A percentile compares a stretch with the other conserved stretches of the same genome.
phyloP scores from a whole-genome alignment of 2,329 filamentous ascomycete genomes.

The Alternaria infectoria region DNA sequence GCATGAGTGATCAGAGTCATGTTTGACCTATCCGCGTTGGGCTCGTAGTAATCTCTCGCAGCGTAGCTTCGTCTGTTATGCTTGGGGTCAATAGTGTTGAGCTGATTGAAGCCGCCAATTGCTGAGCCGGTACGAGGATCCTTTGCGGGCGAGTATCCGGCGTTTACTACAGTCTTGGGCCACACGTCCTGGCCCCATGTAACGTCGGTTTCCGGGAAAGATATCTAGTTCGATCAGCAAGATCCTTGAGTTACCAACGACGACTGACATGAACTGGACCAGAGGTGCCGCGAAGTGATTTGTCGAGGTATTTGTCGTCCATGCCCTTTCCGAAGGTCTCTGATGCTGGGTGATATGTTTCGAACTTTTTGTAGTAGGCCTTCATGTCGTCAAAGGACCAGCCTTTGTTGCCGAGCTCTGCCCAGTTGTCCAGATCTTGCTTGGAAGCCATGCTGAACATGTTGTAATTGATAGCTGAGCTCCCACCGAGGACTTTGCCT shows the following conservation, averaged over 20 bases:
- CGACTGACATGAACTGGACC: conserved; percentile 33
- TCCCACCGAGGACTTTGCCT: conserved; percentile 48
- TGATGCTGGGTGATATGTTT: conserved; percentile 39
- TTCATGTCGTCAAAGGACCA: conserved; percentile 46
- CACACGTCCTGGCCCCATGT: conserved; percentile 33
- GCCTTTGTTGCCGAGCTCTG: conserved; percentile 46
- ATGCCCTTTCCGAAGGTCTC: conserved; percentile 25
- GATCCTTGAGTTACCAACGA: neutral
- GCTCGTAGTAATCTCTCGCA: conserved; percentile 46
- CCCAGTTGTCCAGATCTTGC: conserved; percentile 49
- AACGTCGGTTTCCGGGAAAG: conserved; percentile 30
- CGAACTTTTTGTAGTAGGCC: conserved; percentile 47
- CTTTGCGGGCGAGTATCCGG: conserved; percentile 28
- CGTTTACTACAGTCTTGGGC: conserved; percentile 35
- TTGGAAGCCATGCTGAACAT: conserved; percentile 38
- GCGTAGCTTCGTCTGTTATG: conserved; percentile 43
- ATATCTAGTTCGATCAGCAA: conserved; percentile 19
- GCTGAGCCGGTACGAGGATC: conserved; percentile 37
- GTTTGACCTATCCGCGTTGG: conserved; percentile 51
- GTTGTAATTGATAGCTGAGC: conserved; percentile 45
- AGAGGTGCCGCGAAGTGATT: conserved; percentile 27
- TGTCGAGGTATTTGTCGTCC: conserved; percentile 35
- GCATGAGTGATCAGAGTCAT: conserved; percentile 57
- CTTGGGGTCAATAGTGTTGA: conserved; percentile 34
- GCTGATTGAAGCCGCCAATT: conserved; percentile 41